Base-by-base conservation (phyloP, 345 rosid species). In the Carallia brachiata region DNA sequence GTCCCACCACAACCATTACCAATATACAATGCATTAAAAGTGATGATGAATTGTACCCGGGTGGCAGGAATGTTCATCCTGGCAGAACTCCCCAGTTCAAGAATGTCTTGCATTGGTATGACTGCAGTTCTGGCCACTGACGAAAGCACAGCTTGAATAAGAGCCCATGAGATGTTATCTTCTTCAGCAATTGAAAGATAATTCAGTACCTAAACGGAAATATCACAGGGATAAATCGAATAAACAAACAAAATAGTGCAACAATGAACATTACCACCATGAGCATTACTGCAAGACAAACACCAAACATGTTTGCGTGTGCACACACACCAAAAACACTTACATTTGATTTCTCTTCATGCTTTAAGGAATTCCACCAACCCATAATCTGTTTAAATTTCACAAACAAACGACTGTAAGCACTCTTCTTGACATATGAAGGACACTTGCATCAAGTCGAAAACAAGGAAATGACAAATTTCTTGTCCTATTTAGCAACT, bases 11-110 rank as follows among this genome's bases (percentile, higher is more conserved):
- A 61, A 9, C 59, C 52, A 63, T 34, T 70, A 10, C 19, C 12
- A 17, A 48, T 32, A 61, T 5, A 39, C 61, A 28, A 7, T 31
- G 56, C 54, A 61, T 16, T 40, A 1, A 54, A 44, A 18, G 40
- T 32, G n/a, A 36, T 32, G 17, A 47, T 66, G 32, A 19, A 6
- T 31, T 48, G 71, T 77, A 93, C 97, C 94, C 59, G 80, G 67
- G 98, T 94, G 56, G 98, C 93, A 50, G 98, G 97, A 79, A 74
- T 84, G 72, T 94, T 94, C 96, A 91, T 91, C 77, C 98, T 83
- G 15, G 97, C 96, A 69, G 88, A 85, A 79, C 65, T 84, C 70
- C 88, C 97, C 16, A 94, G 82, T 75, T 89, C 83, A 63, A 94
- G 93, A 77, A 94, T 77, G 78, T 94, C 98, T 82, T 91, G 98